These are phyloP conservation scores for Lactarius sanguifluus DNA, from an alignment of 768 basidiomycete genomes.

Conservation along the genomic window DNA sequence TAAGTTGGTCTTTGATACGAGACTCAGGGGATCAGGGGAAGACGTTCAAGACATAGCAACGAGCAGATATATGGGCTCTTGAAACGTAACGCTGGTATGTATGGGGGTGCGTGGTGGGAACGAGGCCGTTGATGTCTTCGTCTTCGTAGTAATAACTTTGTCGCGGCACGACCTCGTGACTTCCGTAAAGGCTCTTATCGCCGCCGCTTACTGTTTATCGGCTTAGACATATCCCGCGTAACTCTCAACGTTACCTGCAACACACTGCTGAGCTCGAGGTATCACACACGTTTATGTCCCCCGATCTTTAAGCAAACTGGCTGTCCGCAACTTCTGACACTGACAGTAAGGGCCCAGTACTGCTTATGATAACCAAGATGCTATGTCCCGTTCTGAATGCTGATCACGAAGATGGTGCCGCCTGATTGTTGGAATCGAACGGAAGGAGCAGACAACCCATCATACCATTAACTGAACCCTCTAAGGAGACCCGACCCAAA, in stretches of 20 bases:
- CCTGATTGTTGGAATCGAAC: background rate
- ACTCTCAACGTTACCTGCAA: background rate
- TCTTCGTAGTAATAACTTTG: background rate
- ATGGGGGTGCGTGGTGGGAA: background rate
- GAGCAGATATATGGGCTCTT: background rate
- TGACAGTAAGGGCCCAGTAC: no score
- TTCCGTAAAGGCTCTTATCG: background rate
- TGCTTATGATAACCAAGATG: background rate
- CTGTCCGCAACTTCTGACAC: no score
- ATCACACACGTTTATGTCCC: no score
- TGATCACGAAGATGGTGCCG: background rate
- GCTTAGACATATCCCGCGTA: background rate
- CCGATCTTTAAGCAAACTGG: no score
- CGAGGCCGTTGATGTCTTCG: background rate
- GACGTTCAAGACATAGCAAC: background rate
- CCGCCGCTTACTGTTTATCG: no score
- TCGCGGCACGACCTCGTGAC: constrained; percentile 14
- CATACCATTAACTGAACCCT: background rate
- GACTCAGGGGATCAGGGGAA: background rate
- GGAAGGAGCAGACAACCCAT: background rate
- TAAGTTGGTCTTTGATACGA: background rate
- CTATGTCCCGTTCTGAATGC: background rate
- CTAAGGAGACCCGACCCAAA: background rate
- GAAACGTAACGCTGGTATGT: background rate
- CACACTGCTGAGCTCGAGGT: no score